Percentiles rank a stretch among this genome's conserved stretches.
Evolutionary conservation across 176 grass and related monocot genomes (phyloP).

Genomic region (Bromus sterilis): DNA sequence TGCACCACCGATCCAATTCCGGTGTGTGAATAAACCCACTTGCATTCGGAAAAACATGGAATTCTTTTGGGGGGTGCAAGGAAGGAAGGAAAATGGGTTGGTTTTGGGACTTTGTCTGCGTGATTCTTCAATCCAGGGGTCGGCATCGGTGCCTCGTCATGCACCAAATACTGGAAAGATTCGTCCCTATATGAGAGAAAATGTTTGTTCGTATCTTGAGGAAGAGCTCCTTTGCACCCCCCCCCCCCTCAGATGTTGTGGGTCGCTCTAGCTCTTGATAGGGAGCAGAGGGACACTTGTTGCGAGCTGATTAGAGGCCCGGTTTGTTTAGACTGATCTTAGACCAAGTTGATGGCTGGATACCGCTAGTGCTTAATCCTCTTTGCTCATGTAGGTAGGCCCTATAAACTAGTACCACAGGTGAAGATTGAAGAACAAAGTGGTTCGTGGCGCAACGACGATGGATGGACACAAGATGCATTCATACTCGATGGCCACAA

Average conservation of each 20-base stretch:
- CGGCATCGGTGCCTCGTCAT: constrained; percentile 52
- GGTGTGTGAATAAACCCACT: constrained; percentile 18
- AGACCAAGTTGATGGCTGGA: constrained; percentile 4
- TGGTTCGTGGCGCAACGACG: neutral
- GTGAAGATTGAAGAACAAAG: neutral
- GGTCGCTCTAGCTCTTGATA: neutral
- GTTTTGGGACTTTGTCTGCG: constrained; percentile 17
- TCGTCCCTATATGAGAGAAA: constrained; percentile 12
- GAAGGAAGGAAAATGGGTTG: constrained; percentile 44
- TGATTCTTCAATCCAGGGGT: constrained; percentile 19
- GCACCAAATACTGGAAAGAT: constrained; percentile 43
- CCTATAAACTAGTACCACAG: neutral
- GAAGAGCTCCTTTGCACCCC: neutral
- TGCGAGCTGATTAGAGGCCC: neutral
- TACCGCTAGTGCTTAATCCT: constrained; percentile 30
- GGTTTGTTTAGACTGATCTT: neutral
- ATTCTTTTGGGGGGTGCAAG: neutral
- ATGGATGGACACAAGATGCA: neutral
- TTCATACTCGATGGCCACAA: constrained; percentile 5
- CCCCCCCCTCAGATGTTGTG: neutral
- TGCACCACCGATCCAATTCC: neutral
- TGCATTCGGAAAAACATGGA: constrained; percentile 18
- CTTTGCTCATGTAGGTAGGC: constrained; percentile 20
- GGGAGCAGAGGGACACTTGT: neutral
- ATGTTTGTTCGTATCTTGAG: neutral